phyloP scores from a whole-genome alignment of 345 rosid species.

The Eucalyptus caleyi region DNA sequence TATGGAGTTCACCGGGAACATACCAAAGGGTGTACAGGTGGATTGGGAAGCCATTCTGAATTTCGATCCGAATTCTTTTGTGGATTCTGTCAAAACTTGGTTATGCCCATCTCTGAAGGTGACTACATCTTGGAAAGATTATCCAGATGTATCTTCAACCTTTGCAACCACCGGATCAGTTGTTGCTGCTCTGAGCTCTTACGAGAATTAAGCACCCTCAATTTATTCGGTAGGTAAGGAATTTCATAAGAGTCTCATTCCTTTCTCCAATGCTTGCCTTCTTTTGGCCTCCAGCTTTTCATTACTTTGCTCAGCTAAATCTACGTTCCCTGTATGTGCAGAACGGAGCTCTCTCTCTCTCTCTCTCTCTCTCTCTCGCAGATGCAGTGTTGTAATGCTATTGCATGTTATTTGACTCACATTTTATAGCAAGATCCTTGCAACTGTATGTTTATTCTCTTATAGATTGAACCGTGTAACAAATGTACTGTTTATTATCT shows the following conservation, averaged over 20 bases:
- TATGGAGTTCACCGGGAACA: slow-evolving; percentile 68
- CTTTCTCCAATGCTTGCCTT: neutral
- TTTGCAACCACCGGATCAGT: slow-evolving; percentile 72
- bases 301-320: neutral
- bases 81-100: slow-evolving; percentile 66
- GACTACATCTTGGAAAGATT: slow-evolving; percentile 72
- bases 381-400: neutral
- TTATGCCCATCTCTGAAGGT: slow-evolving; percentile 61
- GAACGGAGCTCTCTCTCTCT: neutral
- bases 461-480: neutral
- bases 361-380: neutral
- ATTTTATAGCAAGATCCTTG: neutral
- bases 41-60: slow-evolving; percentile 97
- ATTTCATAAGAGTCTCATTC: slow-evolving; percentile 8
- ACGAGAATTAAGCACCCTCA: slow-evolving; percentile 25
- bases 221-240: neutral
- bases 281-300: neutral
- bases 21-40: slow-evolving; percentile 66
- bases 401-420: neutral
- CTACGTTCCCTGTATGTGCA: neutral
- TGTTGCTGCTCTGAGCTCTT: slow-evolving; percentile 68
- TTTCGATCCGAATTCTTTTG: slow-evolving; percentile 42
- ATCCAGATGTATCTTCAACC: slow-evolving; percentile 64
- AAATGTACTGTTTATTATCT: neutral
- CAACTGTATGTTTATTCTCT: neutral